Evolutionary conservation across 345 rosid species (phyloP).

Genomic region (Pseudoturritis turrita): DNA sequence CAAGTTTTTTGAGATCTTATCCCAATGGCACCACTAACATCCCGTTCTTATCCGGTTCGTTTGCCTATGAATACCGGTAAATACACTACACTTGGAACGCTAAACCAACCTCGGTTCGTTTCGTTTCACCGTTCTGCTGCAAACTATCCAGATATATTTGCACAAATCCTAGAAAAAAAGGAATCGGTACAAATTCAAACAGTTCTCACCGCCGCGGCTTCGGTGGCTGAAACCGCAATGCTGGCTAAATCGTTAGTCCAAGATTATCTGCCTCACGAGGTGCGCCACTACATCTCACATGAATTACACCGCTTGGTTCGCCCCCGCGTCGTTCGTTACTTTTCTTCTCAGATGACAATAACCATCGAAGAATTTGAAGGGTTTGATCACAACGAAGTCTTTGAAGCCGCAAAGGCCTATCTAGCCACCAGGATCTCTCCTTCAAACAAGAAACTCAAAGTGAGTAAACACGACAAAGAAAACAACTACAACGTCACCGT

Average conservation of each 20-base stretch:
- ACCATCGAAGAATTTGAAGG: slow-evolving; percentile 46
- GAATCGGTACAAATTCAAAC: background rate
- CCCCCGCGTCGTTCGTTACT: slow-evolving; percentile 12
- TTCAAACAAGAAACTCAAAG: slow-evolving; percentile 35
- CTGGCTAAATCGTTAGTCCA: slow-evolving; percentile 41
- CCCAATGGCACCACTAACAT: no score
- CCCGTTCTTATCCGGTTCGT: no score
- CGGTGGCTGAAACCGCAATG: slow-evolving; percentile 50
- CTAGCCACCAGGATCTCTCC: slow-evolving; percentile 39
- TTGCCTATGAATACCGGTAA: no score
- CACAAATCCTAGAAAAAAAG: no score
- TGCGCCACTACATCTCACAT: slow-evolving; percentile 30
- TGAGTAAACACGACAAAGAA: slow-evolving; percentile 56
- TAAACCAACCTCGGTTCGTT: no score
- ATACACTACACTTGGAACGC: no score
- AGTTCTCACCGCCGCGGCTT: slow-evolving; percentile 50
- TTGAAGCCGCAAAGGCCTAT: slow-evolving; percentile 42
- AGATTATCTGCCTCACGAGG: slow-evolving; percentile 39
- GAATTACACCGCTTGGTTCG: slow-evolving; percentile 18
- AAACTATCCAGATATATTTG: no score
- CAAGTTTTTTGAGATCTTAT: no score
- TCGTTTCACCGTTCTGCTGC: no score
- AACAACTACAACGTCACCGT: slow-evolving; percentile 38
- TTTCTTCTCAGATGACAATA: slow-evolving; percentile 47
- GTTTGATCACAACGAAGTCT: slow-evolving; percentile 41